A percentile compares a stretch with the other conserved stretches of the same genome.
Conservation (phyloP, 108 stramenopile genomes). For the Cylindrotheca closterium region DNA sequence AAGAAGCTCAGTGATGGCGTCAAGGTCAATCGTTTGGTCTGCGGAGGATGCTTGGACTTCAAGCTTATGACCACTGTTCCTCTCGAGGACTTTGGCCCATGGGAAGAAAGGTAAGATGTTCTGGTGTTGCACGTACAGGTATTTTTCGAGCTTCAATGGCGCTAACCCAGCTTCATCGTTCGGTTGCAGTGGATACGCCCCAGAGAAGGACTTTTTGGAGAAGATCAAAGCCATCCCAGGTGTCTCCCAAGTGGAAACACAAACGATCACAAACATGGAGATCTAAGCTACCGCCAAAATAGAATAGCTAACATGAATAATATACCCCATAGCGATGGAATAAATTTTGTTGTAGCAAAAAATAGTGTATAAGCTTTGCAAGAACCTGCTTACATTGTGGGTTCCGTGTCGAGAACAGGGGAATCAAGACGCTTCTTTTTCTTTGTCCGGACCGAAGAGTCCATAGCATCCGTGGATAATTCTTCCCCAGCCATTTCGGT, state of each 20-base stretch:
- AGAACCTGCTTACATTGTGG: neutral
- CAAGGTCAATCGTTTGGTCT: slow-evolving; percentile 82
- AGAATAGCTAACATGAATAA: neutral
- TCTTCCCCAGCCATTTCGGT: neutral
- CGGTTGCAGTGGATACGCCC: slow-evolving; percentile 49
- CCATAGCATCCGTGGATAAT: slow-evolving; percentile 2
- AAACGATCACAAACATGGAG: slow-evolving; percentile 87
- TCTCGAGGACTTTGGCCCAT: slow-evolving; percentile 78
- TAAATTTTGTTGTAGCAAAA: too few species aligned
- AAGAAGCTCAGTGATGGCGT: slow-evolving; percentile 60
- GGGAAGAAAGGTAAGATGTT: slow-evolving; percentile 75
- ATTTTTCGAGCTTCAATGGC: neutral
- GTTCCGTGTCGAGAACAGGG: slow-evolving; percentile 6
- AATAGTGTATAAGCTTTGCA: too few species aligned
- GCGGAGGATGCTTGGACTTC: slow-evolving; percentile 86
- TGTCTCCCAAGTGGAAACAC: slow-evolving; percentile 89
- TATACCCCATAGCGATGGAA: too few species aligned
- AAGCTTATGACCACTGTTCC: slow-evolving; percentile 85
- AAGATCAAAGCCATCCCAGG: slow-evolving; percentile 88
- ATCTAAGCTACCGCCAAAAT: slow-evolving; percentile 39
- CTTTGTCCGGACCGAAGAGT: slow-evolving; percentile 7
- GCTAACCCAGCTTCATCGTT: neutral
- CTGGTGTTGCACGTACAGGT: too few species aligned
- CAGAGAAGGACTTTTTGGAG: slow-evolving; percentile 81
- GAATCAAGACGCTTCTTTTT: slow-evolving; percentile 13